Evolutionary conservation across 78 protist genomes (phyloP).

Genomic region (Dictyostelium discoideum): DNA sequence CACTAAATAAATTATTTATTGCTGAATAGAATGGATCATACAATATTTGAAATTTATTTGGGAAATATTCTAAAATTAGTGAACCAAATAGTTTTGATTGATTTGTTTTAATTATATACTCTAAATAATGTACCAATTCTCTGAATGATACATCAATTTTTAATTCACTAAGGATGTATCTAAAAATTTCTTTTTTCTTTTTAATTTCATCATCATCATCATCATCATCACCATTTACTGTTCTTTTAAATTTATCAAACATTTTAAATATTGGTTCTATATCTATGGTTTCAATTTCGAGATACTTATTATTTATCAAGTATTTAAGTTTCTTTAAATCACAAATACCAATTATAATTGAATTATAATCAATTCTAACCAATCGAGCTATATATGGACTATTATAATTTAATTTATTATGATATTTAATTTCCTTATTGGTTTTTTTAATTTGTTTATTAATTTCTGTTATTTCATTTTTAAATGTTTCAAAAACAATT

Average conservation of each 20-base stretch:
- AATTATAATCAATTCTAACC: background rate
- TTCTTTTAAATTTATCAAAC: background rate
- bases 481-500: background rate
- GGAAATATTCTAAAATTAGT: background rate
- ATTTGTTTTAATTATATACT: background rate
- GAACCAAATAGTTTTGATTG: background rate
- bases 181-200: background rate
- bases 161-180: background rate
- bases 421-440: background rate
- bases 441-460: background rate
- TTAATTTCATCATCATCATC: background rate
- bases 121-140: background rate
- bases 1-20: background rate
- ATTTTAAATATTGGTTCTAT: background rate
- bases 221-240: background rate
- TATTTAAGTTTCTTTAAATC: background rate
- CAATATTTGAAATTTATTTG: background rate
- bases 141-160: background rate
- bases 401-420: background rate
- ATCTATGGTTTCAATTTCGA: background rate
- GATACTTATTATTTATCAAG: background rate
- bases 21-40: background rate
- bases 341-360: background rate
- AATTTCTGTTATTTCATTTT: background rate
- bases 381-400: background rate